phyloP scores from a whole-genome alignment of 192 early-diverging fungal genomes.

The Powellomyces hirtus region DNA sequence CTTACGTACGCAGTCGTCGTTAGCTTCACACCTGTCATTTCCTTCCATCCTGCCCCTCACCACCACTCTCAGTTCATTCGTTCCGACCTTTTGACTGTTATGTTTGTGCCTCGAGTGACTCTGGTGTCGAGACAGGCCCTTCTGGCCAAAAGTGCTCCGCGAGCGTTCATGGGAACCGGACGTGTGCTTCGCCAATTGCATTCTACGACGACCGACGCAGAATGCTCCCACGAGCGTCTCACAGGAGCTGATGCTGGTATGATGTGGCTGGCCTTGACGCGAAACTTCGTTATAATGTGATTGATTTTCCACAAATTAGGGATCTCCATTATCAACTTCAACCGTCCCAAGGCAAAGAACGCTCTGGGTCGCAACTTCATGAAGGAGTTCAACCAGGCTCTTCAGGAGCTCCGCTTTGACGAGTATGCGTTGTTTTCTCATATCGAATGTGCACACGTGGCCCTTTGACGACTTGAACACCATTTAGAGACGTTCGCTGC shows the following conservation, averaged over 20 bases:
- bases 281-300: not conserved
- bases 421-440: constrained; percentile 44
- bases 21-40: no score
- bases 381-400: constrained; percentile 60
- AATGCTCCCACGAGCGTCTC: constrained; percentile 13
- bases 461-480: no score
- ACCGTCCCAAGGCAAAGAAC: constrained; percentile 83
- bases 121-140: no score
- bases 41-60: no score
- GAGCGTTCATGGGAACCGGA: no score
- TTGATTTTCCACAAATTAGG: constrained; percentile 42
- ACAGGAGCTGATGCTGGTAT: constrained; percentile 2
- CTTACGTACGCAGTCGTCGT: no score
- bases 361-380: constrained; percentile 83
- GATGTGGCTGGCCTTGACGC: not conserved
- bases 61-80: no score
- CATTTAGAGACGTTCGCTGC: constrained; percentile 63
- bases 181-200: not conserved
- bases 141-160: no score
- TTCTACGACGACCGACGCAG: not conserved
- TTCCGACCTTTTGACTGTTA: no score
- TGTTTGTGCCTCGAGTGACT: no score
- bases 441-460: no score
- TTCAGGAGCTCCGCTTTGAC: constrained; percentile 65
- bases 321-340: constrained; percentile 77